A percentile compares a stretch with the other conserved stretches of the same genome.
Conservation (phyloP, 768 basidiomycete species). For the Termitomyces sp. region DNA sequence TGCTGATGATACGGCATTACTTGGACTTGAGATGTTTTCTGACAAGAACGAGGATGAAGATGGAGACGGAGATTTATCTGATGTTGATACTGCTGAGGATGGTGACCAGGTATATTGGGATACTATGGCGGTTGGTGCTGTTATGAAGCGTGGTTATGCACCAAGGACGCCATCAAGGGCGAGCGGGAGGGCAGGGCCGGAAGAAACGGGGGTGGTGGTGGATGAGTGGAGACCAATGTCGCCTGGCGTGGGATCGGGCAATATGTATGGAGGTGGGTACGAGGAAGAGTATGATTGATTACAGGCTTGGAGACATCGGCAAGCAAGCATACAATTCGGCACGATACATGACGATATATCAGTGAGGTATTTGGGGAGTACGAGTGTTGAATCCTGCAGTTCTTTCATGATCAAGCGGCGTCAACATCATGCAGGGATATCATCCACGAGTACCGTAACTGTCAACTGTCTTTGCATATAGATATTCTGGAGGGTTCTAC, state of each 20-base stretch:
- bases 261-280: constrained; percentile 16
- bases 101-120: neutral
- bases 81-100: constrained; percentile 14
- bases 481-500: neutral
- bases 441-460: neutral
- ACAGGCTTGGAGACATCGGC: neutral
- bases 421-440: neutral
- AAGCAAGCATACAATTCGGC: neutral
- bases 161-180: neutral
- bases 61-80: neutral
- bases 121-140: neutral
- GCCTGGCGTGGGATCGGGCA: constrained; percentile 8
- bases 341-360: neutral
- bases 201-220: constrained; percentile 11
- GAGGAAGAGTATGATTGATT: constrained; percentile 36
- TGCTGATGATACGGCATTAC: constrained; percentile 4
- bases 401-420: neutral
- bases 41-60: constrained; percentile 12
- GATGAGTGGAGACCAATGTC: constrained; percentile 20
- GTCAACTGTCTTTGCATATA: no score
- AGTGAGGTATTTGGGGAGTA: no score
- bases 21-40: constrained; percentile 13
- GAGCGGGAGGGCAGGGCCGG: neutral
- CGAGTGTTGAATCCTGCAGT: neutral
- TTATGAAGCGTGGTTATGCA: neutral